Evolutionary conservation across 1,284 basidiomycete species (phyloP).

Genomic region (Cutaneotrichosporon spelunceum): DNA sequence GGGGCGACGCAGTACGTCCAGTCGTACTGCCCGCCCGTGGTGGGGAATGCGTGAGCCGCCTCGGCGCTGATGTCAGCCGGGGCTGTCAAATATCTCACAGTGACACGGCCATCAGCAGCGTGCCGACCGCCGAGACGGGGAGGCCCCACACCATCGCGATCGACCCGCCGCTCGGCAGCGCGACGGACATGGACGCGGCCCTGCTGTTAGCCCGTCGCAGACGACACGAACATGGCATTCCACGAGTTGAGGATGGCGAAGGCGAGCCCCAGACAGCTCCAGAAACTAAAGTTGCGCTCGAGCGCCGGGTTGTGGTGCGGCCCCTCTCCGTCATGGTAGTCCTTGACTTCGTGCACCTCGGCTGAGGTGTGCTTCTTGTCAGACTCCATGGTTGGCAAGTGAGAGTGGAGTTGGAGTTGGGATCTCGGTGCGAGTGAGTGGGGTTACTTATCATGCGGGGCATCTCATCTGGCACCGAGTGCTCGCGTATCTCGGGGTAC

Average conservation of each 20-base stretch:
- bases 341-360: neutral
- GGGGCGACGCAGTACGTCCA: constrained; percentile 39
- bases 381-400: neutral
- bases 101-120: constrained; percentile 31
- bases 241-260: constrained; percentile 24
- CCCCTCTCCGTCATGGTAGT: neutral
- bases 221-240: constrained; percentile 12
- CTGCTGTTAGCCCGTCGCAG: constrained; percentile 1
- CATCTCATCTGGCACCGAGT: neutral
- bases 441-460: neutral
- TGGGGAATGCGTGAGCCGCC: constrained; percentile 20
- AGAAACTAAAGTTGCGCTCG: constrained; percentile 17
- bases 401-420: neutral
- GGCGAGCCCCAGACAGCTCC: constrained; percentile 21
- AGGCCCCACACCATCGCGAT: constrained; percentile 47
- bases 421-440: neutral
- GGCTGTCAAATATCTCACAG: constrained; percentile 18
- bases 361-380: neutral
- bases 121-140: constrained; percentile 33
- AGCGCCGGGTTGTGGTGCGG: constrained; percentile 12
- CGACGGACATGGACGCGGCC: constrained; percentile 17
- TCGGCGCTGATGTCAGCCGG: constrained; percentile 13
- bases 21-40: constrained; percentile 47
- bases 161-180: constrained; percentile 42
- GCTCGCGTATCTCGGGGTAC: neutral